Percentiles rank a stretch among this genome's conserved stretches.
Evolutionary conservation across 768 basidiomycete species (phyloP).

Genomic region (Mycena albidolilacea): DNA sequence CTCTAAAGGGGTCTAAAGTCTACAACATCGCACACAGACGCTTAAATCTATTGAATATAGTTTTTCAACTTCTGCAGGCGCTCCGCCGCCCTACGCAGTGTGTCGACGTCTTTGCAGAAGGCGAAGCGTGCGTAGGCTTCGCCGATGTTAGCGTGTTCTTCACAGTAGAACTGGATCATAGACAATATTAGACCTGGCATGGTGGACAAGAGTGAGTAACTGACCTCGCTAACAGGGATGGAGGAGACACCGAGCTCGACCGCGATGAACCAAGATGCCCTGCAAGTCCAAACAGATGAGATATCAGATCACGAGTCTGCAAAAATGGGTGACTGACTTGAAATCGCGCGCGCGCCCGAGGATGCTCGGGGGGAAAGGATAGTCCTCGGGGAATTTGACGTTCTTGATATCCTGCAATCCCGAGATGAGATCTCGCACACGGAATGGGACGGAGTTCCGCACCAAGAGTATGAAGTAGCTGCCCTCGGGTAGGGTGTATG

Average conservation of each 20-base stretch:
- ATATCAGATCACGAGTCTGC: not conserved
- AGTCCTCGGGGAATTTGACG: constrained; percentile 87
- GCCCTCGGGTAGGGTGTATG: constrained; percentile 91
- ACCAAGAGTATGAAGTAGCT: constrained; percentile 93
- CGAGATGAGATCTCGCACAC: not conserved
- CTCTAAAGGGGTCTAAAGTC: not conserved
- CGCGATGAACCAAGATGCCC: constrained; percentile 97
- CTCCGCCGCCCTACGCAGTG: constrained; percentile 85
- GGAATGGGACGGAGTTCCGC: constrained; percentile 43
- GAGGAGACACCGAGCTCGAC: constrained; percentile 91
- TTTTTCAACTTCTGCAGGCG: constrained; percentile 83
- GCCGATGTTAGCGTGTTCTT: constrained; percentile 88
- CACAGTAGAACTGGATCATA: constrained; percentile 87
- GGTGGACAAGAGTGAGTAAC: constrained; percentile 41
- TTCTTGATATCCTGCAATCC: constrained; percentile 76
- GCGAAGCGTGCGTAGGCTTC: constrained; percentile 92
- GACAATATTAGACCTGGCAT: constrained; percentile 18
- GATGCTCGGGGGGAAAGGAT: constrained; percentile 83
- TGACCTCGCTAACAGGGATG: constrained; percentile 95
- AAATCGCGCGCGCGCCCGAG: constrained; percentile 91
- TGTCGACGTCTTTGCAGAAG: constrained; percentile 96
- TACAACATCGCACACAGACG: constrained; percentile 24
- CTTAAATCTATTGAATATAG: constrained; percentile 57
- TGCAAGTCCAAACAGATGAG: constrained; percentile 46
- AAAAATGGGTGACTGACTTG: constrained; percentile 61